Base-by-base conservation (phyloP, 2,329 filamentous ascomycete species). In the Cercospora sesami region DNA sequence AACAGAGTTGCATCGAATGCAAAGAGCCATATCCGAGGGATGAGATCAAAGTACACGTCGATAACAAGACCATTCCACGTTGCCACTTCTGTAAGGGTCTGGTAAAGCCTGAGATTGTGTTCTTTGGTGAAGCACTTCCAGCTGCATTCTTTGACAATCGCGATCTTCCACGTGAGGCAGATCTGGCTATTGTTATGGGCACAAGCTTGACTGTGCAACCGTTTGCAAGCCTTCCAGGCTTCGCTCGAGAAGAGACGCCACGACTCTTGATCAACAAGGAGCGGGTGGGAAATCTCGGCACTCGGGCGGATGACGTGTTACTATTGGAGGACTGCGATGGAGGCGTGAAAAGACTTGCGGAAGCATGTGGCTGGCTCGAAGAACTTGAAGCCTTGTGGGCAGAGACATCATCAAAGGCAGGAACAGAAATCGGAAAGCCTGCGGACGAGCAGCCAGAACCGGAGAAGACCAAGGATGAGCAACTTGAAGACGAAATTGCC, bases 71-170 rank as follows among this genome's bases (percentile, higher is more conserved):
- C 28, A 90, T 96, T 0, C 92, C 94, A 0, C 83, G 82, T 68
- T 98, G 94, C 78, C 76, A 82, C 8, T 78, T 81, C 21, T 98
- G 94, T 78, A 83, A 86, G 39, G 94, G 94, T 0, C 82, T 95
- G 2, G 92, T 97, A 42, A 97, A 97, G 81, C 94, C 94, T 0
- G 92, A 97, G 75, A 97, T 97, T 76, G 93, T 96, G 36, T 97
- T 97, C 81, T 97, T 97, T 74, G 93, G 93, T 61, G 93, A 96
- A 77, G 79, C 86, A 1, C 80, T 94, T 2, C 91, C 91, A 0
- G 78, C 81, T 6, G 80, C 80, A 0, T 96, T 96, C 79, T 89
- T 90, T 76, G 77, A 80, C 6, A 88, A 87, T 67, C 81, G 83
- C 30, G 77, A 81, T 48, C 79, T 90, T 12, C 85, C 87, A 0